Evolutionary conservation across 352 stramenopile genomes (phyloP).

Genomic region (Phytopythium aichiense): DNA sequence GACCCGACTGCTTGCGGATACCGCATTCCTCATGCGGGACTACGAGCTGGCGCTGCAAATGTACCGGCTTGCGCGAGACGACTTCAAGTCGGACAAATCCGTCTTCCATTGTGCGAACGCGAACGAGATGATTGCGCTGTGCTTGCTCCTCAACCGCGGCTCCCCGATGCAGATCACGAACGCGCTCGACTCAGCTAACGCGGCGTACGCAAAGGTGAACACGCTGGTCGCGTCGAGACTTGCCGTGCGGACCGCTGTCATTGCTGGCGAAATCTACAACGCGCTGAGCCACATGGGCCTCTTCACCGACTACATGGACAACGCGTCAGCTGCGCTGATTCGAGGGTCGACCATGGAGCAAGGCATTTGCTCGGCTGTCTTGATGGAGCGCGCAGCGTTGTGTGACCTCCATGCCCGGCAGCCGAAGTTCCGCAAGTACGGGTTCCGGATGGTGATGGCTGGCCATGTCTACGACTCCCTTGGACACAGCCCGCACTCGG

Average conservation of each 20-base stretch:
- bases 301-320: conserved; percentile 88
- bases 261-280: conserved; percentile 81
- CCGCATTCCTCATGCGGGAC: conserved; percentile 87
- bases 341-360: conserved; percentile 83
- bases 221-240: conserved; percentile 43
- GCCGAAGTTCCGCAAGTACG: conserved; percentile 85
- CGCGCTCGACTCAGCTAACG: conserved; percentile 60
- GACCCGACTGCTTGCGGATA: conserved; percentile 86
- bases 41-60: conserved; percentile 88
- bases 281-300: conserved; percentile 66
- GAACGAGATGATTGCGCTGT: conserved; percentile 89
- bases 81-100: conserved; percentile 90
- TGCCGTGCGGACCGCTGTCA: conserved; percentile 57
- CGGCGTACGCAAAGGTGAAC: conserved; percentile 60
- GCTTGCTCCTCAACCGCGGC: conserved; percentile 69
- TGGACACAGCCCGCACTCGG: conserved; percentile 66
- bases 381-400: conserved; percentile 75
- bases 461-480: conserved; percentile 80
- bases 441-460: conserved; percentile 89
- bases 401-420: conserved; percentile 67
- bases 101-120: conserved; percentile 75
- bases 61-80: conserved; percentile 88
- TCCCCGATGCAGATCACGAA: conserved; percentile 85
- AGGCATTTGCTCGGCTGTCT: conserved; percentile 76
- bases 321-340: conserved; percentile 76